Conservation (phyloP, 331 rosid genomes). For the Arachis monticola region DNA sequence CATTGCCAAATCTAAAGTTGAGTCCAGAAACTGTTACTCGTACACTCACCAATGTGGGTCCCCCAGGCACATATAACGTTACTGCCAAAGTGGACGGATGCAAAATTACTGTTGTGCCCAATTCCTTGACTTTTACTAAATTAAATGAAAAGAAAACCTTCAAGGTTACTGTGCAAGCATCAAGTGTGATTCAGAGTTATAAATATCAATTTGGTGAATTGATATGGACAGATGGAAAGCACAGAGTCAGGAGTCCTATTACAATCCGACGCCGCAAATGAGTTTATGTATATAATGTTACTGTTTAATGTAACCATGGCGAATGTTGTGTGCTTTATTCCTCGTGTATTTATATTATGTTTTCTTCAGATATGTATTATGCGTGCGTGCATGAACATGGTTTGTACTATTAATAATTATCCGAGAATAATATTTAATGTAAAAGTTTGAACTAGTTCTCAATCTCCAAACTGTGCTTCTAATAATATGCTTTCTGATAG, state of each 20-base stretch:
- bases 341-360: no score
- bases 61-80: conserved; percentile 45
- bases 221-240: not conserved
- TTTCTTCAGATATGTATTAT: no score
- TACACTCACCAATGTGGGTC: conserved; percentile 52
- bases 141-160: conserved; percentile 55
- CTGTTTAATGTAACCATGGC: no score
- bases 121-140: conserved; percentile 42
- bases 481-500: no score
- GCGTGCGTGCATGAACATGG: no score
- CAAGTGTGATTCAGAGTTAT: conserved; percentile 7
- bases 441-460: no score
- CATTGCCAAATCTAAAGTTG: conserved; percentile 34
- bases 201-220: not conserved
- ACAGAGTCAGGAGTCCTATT: not conserved
- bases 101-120: conserved; percentile 44
- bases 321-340: no score
- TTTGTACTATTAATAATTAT: no score
- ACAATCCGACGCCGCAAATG: no score
- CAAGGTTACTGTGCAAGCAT: conserved; percentile 46
- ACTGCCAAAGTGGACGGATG: conserved; percentile 27
- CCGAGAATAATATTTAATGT: no score
- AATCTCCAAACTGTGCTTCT: no score
- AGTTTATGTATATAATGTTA: no score
- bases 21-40: conserved; percentile 23